phyloP scores from a whole-genome alignment of 768 basidiomycete genomes.

The Lactarius trivialis region DNA sequence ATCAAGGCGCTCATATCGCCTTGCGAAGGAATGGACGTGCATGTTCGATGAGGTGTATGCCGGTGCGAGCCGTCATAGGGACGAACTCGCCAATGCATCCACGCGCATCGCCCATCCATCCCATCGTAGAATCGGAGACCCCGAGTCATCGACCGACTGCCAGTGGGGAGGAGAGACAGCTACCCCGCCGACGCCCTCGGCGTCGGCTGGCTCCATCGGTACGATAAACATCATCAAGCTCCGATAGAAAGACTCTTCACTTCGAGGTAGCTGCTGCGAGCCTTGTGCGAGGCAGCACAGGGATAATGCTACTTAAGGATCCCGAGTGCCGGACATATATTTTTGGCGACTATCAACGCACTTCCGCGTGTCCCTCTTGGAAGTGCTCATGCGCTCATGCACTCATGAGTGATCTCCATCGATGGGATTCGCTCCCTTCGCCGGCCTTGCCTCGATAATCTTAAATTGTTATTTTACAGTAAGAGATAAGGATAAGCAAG shows the following conservation, averaged over 20 bases:
- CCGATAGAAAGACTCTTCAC: neutral
- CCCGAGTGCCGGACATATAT: neutral
- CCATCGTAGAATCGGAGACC: neutral
- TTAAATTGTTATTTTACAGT: too few species aligned
- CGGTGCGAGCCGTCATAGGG: neutral
- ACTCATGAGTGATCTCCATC: too few species aligned
- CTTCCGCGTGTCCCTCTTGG: too few species aligned
- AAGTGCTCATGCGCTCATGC: too few species aligned
- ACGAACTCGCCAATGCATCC: neutral
- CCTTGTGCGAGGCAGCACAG: constrained; percentile 8
- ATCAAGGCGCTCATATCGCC: constrained; percentile 10
- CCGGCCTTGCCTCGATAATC: too few species aligned
- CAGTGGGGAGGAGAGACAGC: neutral
- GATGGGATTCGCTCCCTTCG: too few species aligned
- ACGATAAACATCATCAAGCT: neutral
- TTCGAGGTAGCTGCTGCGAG: neutral
- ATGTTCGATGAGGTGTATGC: constrained; percentile 15
- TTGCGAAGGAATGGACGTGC: constrained; percentile 14
- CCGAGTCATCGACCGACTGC: neutral
- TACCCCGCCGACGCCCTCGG: neutral
- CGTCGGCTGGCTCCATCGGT: neutral
- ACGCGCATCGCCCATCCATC: neutral
- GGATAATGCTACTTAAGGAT: neutral
- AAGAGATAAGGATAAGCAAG: too few species aligned
- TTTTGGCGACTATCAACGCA: too few species aligned